A percentile compares a stretch with the other conserved stretches of the same genome.
Evolutionary conservation across 805 yeast species (phyloP).

Genomic region (Monosporozyma servazzii): DNA sequence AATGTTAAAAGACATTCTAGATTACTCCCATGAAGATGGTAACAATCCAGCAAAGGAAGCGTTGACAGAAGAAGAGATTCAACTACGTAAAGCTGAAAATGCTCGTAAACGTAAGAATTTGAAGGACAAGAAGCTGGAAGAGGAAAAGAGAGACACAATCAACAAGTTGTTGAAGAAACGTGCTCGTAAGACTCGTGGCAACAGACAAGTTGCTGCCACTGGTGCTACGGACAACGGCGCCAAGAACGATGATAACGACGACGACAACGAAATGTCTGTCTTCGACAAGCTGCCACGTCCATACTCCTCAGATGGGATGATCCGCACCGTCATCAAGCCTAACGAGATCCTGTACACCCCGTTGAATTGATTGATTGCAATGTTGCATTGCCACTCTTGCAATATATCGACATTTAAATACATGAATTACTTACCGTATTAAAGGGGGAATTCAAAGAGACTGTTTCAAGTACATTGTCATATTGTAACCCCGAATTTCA

Average conservation of each 20-base stretch:
- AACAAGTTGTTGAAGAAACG: conserved; percentile 78
- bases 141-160: conserved; percentile 85
- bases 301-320: conserved; percentile 22
- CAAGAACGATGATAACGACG: conserved; percentile 8
- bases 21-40: background rate
- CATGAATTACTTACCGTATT: no score
- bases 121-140: conserved; percentile 73
- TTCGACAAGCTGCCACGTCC: conserved; percentile 26
- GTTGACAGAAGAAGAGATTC: conserved; percentile 77
- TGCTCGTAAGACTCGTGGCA: conserved; percentile 64
- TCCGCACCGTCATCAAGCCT: conserved; percentile 13
- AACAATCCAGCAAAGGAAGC: conserved; percentile 37
- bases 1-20: conserved; percentile 14
- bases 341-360: background rate
- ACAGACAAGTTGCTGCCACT: no score
- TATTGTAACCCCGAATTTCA: no score
- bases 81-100: conserved; percentile 72
- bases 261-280: conserved; percentile 7
- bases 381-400: no score
- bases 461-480: no score
- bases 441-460: no score
- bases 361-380: no score
- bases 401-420: no score
- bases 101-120: conserved; percentile 83
- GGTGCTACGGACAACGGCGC: no score